Evolutionary conservation across 148 eudicot genomes (phyloP).

Genomic region (Vaccinium macrocarpon): DNA sequence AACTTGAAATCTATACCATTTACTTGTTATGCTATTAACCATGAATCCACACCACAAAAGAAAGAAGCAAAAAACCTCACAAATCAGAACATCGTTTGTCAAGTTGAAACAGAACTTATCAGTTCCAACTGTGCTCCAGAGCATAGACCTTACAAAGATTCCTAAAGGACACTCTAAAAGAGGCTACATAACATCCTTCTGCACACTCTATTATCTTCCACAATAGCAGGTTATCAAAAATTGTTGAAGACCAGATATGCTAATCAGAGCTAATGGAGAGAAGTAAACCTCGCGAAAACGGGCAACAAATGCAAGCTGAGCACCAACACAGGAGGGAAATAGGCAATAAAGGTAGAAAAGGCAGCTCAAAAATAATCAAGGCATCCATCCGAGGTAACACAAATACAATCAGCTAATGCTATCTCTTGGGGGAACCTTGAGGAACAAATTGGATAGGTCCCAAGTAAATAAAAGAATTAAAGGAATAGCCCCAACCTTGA

Average conservation of each 20-base stretch:
- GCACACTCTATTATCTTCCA: not conserved
- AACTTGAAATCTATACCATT: not conserved
- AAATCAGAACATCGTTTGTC: not conserved
- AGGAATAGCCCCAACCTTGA: not conserved
- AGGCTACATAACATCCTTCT: not conserved
- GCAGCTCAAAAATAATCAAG: not conserved
- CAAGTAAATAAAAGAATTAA: not conserved
- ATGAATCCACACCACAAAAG: not conserved
- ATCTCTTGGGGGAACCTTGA: not conserved
- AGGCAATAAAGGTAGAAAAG: conserved; percentile 2
- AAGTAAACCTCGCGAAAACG: not conserved
- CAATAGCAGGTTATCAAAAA: not conserved
- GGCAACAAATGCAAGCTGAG: not conserved
- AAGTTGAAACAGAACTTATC: not conserved
- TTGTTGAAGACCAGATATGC: not conserved
- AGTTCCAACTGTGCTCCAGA: not conserved
- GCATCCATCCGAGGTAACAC: not conserved
- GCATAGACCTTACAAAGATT: conserved; percentile 4
- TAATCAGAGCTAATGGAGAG: not conserved
- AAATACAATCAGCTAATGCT: not conserved
- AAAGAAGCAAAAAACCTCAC: not conserved
- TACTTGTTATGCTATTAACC: not conserved
- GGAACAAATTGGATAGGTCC: not conserved
- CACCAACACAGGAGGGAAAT: not conserved
- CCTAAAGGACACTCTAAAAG: not conserved